Base-by-base conservation (phyloP, 2,329 filamentous ascomycete species). In the Trichoderma breve region DNA sequence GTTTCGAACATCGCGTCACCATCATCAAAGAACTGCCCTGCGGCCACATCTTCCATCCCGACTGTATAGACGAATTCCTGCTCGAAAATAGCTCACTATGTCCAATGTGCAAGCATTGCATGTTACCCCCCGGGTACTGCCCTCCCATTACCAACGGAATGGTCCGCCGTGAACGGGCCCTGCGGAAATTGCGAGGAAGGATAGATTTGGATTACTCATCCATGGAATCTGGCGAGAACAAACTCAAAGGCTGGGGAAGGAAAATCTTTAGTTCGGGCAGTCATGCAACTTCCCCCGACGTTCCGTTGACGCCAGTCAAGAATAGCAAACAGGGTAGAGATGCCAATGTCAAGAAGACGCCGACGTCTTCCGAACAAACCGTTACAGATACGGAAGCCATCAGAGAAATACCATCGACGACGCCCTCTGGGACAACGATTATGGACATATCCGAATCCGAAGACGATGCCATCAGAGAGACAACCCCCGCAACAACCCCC, bases 11-110 rank as follows among this genome's bases (percentile, higher is more conserved):
- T 18, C 87, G 89, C 47, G 82, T 86, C 21, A 92, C 93, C 0
- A 88, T 90, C 24, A 94, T 98, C 70, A 92, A 94, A 70, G 93
- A 98, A 81, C 85, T 98, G 3, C 90, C 93, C 0, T 99, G 96
- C 76, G 90, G 92, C 0, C 96, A 99, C 79, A 95, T 98, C 71
- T 99, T 95, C 81, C 95, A 99, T 75, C 92, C 93, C 0, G 91
- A 93, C 74, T 99, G 96, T 78, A 95, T 98, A 74, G 95, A 98
- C 78, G 88, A 91, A 26, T 97, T 96, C 77, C 85, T 98, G 14
- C 86, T 87, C 57, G 86, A 90, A 70, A 91, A 92, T 78, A 97
- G 93, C 78, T 97, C 93, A 21, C 86, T 98, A 2, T 99, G 96
- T 78, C 95, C 96, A 0, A 85, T 97, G 76, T 99, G 96, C 85